Evolutionary conservation across 164 flowering plant genomes (phyloP), one percentile per base, ranked within the genome.

Genomic region (Kalanchoe fedtschenkoi): DNA sequence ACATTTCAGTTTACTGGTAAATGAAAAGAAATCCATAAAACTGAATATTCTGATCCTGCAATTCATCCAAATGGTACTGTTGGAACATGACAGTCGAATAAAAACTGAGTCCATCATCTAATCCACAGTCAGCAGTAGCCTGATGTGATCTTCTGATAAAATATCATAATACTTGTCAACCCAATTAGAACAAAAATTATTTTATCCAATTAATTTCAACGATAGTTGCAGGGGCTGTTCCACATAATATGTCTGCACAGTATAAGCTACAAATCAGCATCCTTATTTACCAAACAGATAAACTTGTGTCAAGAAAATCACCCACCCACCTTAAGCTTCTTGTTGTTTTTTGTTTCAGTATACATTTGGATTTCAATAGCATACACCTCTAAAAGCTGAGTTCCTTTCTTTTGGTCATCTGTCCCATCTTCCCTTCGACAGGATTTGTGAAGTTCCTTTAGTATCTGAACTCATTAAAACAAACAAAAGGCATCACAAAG

Each of bases 371-470:
- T 95, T 76, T 95, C 99, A 68, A 95, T 85, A 24, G 99, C 97
- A 71, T 95, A 95, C 8, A 95, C 99, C 74, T 95, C 99, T 87
- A 95, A 68, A 62, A 95, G 84, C 44, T 85, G 99, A 69, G 90
- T 95, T 67, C 99, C 99, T 82, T 95, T 95, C 90, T 95, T 95
- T 63, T 95, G 99, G 65, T 95, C 97, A 82, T 95, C 97, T n/a
- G 90, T 80, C 24, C 99, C 99, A 87, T 95, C 99, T 80, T 89
- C 96, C 74, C 72, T 80, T 72, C 85, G 90, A 71, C 99, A 95
- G 38, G 99, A 89, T 74, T 89, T 95, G 76, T 89, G 97, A 62
- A 95, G 93, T 66, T 91, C 96, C 78, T 95, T 95, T 81, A 95
- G 74, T 65, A 91, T 95, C 99, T 91, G 68, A 22, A 46, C 29